These are phyloP conservation scores for Saccharomycopsis oosterbeekiorum DNA, from an alignment of 805 yeast species.

Conservation along the genomic window DNA sequence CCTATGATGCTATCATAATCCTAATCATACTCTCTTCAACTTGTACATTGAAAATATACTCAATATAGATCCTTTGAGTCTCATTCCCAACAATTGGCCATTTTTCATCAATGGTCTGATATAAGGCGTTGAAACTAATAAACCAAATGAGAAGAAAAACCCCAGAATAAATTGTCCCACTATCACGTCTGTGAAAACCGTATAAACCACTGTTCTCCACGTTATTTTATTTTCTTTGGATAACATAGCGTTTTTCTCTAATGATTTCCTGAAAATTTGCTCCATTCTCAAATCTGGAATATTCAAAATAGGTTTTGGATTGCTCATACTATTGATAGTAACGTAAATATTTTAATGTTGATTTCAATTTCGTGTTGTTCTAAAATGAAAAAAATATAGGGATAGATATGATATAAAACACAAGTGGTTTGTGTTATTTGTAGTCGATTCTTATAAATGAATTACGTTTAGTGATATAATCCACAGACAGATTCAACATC, in stretches of 20 bases:
- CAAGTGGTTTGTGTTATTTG: too few species aligned
- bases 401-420: too few species aligned
- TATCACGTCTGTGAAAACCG: slow-evolving; percentile 43
- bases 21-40: background rate
- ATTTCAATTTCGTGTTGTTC: too few species aligned
- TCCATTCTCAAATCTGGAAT: slow-evolving; percentile 64
- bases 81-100: slow-evolving; percentile 12
- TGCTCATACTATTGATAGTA: slow-evolving; percentile 16
- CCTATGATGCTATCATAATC: background rate
- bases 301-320: slow-evolving; percentile 15
- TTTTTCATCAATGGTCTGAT: slow-evolving; percentile 4
- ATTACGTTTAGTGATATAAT: too few species aligned
- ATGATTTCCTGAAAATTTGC: slow-evolving; percentile 41
- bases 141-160: slow-evolving; percentile 24
- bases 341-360: too few species aligned
- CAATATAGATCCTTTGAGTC: background rate
- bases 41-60: background rate
- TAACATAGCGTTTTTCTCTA: slow-evolving; percentile 17
- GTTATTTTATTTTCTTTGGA: slow-evolving; percentile 25
- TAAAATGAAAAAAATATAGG: too few species aligned
- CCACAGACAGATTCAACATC: too few species aligned
- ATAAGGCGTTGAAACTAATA: slow-evolving; percentile 13
- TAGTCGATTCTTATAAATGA: too few species aligned
- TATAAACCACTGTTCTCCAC: slow-evolving; percentile 35
- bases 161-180: slow-evolving; percentile 52